Percentiles rank a stretch among this genome's conserved stretches.
Conservation (phyloP, 345 rosid species). For the Eucalyptus marginata region DNA sequence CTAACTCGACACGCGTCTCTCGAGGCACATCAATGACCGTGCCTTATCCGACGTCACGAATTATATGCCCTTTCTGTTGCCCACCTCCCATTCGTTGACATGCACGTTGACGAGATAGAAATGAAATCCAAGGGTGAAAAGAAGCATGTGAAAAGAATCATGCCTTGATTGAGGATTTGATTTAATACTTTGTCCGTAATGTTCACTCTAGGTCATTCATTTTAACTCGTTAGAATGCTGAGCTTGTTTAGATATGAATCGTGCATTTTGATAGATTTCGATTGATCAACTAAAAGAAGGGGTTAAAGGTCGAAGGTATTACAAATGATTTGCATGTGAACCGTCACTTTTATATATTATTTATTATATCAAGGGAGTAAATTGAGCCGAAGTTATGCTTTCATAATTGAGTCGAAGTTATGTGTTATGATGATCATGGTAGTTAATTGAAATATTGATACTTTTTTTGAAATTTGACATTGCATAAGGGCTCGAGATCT, state of each 20-base stretch:
- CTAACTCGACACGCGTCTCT: background rate
- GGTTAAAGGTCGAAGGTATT: background rate
- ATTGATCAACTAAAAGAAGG: background rate
- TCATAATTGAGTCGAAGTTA: background rate
- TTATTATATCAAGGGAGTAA: background rate
- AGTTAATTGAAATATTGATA: background rate
- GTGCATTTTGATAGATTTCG: background rate
- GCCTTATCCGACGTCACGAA: background rate
- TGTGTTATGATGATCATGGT: background rate
- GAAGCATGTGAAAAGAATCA: background rate
- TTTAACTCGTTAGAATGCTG: background rate
- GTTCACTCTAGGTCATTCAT: background rate
- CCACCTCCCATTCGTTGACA: background rate
- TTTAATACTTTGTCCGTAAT: background rate
- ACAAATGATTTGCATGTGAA: background rate
- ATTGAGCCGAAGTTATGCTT: background rate
- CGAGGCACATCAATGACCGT: background rate
- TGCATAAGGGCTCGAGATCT: background rate
- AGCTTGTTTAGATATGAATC: fast-evolving
- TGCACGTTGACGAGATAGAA: background rate
- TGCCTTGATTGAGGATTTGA: background rate
- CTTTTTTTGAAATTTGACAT: background rate
- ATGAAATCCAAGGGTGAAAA: background rate
- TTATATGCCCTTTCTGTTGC: fast-evolving
- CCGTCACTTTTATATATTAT: background rate